phyloP scores from a whole-genome alignment of 2,329 filamentous ascomycete species.

The Davidsoniella neocaledoniae region DNA sequence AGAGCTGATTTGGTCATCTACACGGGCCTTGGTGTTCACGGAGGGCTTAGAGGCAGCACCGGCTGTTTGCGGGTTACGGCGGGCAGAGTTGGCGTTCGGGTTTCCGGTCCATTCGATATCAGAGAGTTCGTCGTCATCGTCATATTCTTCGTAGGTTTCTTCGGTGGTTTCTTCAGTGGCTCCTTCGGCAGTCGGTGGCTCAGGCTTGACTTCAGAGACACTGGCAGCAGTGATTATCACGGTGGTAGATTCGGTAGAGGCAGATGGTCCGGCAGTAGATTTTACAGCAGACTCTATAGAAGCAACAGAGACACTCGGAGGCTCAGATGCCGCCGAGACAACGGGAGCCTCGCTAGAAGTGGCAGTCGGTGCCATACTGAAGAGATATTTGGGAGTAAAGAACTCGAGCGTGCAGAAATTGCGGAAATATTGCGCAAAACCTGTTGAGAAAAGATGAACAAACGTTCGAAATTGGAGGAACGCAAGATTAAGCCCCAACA shows the following conservation, averaged over 20 bases:
- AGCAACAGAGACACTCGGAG: too few species aligned
- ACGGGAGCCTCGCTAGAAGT: too few species aligned
- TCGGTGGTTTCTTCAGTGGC: neutral
- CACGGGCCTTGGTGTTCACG: constrained; percentile 59
- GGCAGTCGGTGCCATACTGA: constrained; percentile 14
- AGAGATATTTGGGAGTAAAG: constrained; percentile 19
- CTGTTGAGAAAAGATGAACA: constrained; percentile 2
- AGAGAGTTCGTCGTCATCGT: constrained; percentile 36
- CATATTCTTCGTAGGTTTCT: constrained; percentile 27
- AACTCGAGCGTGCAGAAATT: constrained; percentile 5
- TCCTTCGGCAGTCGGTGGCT: neutral
- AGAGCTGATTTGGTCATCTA: constrained; percentile 80
- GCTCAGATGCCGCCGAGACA: too few species aligned
- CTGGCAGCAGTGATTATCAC: too few species aligned
- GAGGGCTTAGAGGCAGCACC: constrained; percentile 36
- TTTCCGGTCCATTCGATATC: constrained; percentile 14
- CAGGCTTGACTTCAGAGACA: too few species aligned
- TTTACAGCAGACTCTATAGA: too few species aligned
- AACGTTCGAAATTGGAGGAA: constrained; percentile 3
- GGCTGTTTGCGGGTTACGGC: constrained; percentile 12
- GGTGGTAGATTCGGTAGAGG: too few species aligned
- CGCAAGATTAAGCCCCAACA: constrained; percentile 8
- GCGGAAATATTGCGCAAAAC: constrained; percentile 1
- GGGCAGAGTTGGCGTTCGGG: neutral
- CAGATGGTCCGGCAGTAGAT: too few species aligned